These are phyloP conservation scores for Phytophthora fragariaefolia DNA, from an alignment of 352 stramenopile species.

Conservation along the genomic window DNA sequence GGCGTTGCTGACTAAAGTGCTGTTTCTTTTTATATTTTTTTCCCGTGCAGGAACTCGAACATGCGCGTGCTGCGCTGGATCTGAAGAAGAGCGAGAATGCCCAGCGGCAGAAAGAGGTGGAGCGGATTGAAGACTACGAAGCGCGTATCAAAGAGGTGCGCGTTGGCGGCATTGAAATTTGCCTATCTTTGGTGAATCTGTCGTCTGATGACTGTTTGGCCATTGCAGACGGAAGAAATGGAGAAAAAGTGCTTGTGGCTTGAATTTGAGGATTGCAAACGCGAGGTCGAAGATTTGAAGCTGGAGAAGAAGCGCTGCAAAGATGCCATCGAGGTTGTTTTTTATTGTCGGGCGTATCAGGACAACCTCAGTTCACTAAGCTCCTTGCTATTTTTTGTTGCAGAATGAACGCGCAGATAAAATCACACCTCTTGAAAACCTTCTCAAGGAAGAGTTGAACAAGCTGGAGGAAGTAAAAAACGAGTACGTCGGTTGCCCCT, in stretches of 20 bases:
- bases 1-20: constrained; percentile 3
- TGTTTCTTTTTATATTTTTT: neutral
- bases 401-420: constrained; percentile 74
- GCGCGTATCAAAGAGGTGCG: constrained; percentile 75
- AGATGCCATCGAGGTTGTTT: constrained; percentile 67
- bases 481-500: no score
- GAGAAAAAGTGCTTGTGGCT: constrained; percentile 90
- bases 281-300: constrained; percentile 71
- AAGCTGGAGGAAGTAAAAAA: constrained; percentile 65
- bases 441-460: constrained; percentile 74
- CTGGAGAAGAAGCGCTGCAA: constrained; percentile 71
- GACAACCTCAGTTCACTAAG: no score
- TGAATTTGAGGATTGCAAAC: constrained; percentile 80
- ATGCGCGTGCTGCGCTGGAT: constrained; percentile 65
- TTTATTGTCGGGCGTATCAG: no score
- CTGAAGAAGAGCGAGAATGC: constrained; percentile 87
- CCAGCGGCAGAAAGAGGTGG: constrained; percentile 84
- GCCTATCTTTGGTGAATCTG: neutral
- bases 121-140: constrained; percentile 87
- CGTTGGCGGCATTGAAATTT: neutral
- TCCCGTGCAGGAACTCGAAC: constrained; percentile 64
- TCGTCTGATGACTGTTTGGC: neutral
- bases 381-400: neutral
- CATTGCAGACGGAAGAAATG: constrained; percentile 76
- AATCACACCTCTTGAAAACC: constrained; percentile 65